Percentiles rank a stretch among this genome's conserved stretches.
phyloP scores from a whole-genome alignment of 1,139 yeast genomes.

The Pichia inconspicua region DNA sequence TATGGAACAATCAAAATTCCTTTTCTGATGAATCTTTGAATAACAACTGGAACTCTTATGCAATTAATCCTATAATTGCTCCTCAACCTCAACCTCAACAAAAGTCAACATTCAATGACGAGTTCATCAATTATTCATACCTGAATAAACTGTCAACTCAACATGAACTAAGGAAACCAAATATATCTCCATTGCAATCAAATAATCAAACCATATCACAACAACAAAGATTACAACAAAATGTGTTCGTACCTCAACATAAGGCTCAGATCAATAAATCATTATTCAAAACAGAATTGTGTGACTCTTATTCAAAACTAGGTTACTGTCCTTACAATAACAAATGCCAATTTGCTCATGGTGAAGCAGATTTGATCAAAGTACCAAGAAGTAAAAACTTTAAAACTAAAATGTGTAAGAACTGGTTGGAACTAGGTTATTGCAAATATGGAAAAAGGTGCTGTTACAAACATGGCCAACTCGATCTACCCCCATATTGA shows the following conservation, averaged over 20 bases:
- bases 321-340: constrained; percentile 81
- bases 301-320: constrained; percentile 67
- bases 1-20: not conserved
- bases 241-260: not conserved
- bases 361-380: constrained; percentile 62
- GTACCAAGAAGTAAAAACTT: constrained; percentile 77
- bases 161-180: not conserved
- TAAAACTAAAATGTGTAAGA: constrained; percentile 87
- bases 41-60: not conserved
- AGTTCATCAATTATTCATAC: not conserved
- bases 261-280: constrained; percentile 40
- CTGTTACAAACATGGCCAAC: constrained; percentile 73
- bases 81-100: not conserved
- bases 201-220: not conserved
- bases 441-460: constrained; percentile 90
- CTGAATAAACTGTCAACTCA: not conserved
- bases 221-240: not conserved
- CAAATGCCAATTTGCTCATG: constrained; percentile 95
- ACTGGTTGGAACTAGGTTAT: constrained; percentile 75
- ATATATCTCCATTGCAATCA: not conserved
- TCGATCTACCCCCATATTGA: constrained; percentile 10
- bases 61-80: not conserved
- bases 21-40: not conserved
- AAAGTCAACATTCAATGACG: not conserved
- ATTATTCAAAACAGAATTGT: constrained; percentile 83